These are phyloP conservation scores for Boletellus emodensis DNA, from an alignment of 768 basidiomycete species.

Conservation along the genomic window DNA sequence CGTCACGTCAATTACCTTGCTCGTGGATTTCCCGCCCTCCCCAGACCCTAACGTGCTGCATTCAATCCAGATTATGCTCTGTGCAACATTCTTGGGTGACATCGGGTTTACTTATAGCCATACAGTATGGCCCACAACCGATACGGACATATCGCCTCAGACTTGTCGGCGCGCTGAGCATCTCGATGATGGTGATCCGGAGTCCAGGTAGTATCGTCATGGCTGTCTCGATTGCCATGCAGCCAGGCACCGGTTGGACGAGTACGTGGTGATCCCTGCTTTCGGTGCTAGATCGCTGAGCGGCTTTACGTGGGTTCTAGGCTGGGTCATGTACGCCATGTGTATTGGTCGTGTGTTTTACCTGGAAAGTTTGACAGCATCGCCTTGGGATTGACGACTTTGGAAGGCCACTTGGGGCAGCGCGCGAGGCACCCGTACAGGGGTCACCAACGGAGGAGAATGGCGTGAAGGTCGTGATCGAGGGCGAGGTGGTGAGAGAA, in stretches of 20 bases:
- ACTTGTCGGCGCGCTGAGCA: conserved; percentile 88
- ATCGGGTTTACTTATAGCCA: conserved; percentile 69
- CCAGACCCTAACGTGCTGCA: conserved; percentile 34
- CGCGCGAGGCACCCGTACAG: not conserved
- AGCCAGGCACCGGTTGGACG: conserved; percentile 83
- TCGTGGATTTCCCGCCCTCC: conserved; percentile 41
- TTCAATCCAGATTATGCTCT: conserved; percentile 42
- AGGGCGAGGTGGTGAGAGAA: conserved; percentile 17
- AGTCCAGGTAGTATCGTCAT: conserved; percentile 87
- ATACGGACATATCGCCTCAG: conserved; percentile 70
- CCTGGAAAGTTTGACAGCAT: conserved; percentile 79
- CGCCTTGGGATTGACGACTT: conserved; percentile 84
- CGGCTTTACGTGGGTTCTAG: conserved; percentile 30
- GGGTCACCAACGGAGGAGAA: conserved; percentile 5
- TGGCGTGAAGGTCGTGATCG: conserved; percentile 18
- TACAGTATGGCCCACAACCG: conserved; percentile 90
- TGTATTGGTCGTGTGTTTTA: conserved; percentile 76
- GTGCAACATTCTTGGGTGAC: conserved; percentile 91
- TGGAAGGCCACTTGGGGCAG: conserved; percentile 49
- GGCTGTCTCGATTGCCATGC: conserved; percentile 74
- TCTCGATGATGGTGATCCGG: conserved; percentile 95
- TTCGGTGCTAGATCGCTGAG: too few species aligned
- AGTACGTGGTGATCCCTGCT: conserved; percentile 40
- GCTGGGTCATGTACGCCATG: conserved; percentile 78
- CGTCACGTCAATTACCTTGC: conserved; percentile 60